These are phyloP conservation scores for Gossypium rotundifolium DNA, from an alignment of 345 rosid species.

Conservation along the genomic window DNA sequence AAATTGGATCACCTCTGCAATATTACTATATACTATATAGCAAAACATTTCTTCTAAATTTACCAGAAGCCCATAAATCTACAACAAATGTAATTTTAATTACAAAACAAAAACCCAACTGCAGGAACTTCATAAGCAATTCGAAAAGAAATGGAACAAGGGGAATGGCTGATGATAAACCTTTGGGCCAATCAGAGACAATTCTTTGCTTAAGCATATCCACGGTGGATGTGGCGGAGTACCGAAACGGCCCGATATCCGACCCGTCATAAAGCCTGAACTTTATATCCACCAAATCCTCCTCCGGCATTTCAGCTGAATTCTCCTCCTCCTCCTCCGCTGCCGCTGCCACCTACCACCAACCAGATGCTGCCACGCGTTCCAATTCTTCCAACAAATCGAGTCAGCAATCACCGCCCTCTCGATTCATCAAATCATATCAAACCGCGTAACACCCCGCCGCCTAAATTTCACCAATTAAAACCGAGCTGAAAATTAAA, in stretches of 20 bases:
- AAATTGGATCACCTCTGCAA: not conserved
- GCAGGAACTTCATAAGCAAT: not conserved
- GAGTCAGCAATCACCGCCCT: not conserved
- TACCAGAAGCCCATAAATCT: not conserved
- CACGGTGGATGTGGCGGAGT: slow-evolving; percentile 73
- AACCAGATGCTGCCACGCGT: slow-evolving; percentile 18
- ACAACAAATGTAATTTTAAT: not conserved
- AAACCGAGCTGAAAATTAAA: slow-evolving; percentile 5
- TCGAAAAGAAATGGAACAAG: not conserved
- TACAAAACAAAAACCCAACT: not conserved
- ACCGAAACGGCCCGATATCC: slow-evolving; percentile 86
- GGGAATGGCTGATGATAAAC: slow-evolving; percentile 21
- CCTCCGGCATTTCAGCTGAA: slow-evolving; percentile 69
- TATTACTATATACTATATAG: not conserved
- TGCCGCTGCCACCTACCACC: not conserved
- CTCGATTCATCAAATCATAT: slow-evolving; percentile 20
- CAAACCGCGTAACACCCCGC: not conserved
- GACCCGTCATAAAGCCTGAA: slow-evolving; percentile 91
- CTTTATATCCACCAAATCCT: slow-evolving; percentile 71
- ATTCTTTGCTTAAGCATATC: slow-evolving; percentile 86
- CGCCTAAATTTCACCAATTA: slow-evolving; percentile 19
- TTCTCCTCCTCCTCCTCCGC: slow-evolving; percentile 22
- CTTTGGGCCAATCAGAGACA: slow-evolving; percentile 95
- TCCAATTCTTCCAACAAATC: not conserved
- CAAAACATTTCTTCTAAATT: not conserved